Base-by-base conservation (phyloP, 768 basidiomycete species). In the Kwoniella mangroviensis region DNA sequence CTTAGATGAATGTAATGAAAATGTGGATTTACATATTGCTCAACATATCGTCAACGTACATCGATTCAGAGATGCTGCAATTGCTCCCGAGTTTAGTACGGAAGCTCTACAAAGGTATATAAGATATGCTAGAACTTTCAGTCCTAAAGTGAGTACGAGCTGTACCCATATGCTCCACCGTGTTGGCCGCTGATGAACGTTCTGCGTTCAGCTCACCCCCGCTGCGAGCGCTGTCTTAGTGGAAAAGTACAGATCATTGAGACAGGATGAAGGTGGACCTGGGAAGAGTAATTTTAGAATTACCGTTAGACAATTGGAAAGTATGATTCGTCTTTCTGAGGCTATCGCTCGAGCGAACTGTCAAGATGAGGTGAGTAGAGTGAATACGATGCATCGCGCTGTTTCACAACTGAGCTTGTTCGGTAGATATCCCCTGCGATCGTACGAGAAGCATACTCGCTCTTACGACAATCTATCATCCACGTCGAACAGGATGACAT, bases 401-500 rank as follows among this genome's bases (percentile, higher is more conserved):
- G 34, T 34, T 34, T 49, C 63, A 61, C 9, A 34, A 41, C 73
- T 74, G 63, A 63, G 17, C 21, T 12, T 15, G 3, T n/a, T 34
- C 19, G 24, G 9, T 7, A 96, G 92, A 98, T 99, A 77, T 92
- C 89, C 0, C 94, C 96, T 7, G 90, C 88, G 2, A 95, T 96
- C 81, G 96, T 99, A 22, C 90, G 94, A 51, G 97, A 99, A 84
- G 97, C 97, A 2, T 98, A 92, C 84, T 90, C 89, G 53, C 90
- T 99, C 21, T 86, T 99, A 13, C 89, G 92, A 26, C 95, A 97
- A 79, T 98, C 97, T 2, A 99, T 99, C 84, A 98, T 99, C 76
- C 97, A 98, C 79, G 95, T 99, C 70, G 97, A 99, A 80, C 94
- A 98, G 82, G 97, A 99, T 80, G 96, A 98, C 77, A 90, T 99